A percentile compares a stretch with the other conserved stretches of the same genome.
phyloP scores from a whole-genome alignment of 1,284 basidiomycete species.

The Trichosporon faecale region DNA sequence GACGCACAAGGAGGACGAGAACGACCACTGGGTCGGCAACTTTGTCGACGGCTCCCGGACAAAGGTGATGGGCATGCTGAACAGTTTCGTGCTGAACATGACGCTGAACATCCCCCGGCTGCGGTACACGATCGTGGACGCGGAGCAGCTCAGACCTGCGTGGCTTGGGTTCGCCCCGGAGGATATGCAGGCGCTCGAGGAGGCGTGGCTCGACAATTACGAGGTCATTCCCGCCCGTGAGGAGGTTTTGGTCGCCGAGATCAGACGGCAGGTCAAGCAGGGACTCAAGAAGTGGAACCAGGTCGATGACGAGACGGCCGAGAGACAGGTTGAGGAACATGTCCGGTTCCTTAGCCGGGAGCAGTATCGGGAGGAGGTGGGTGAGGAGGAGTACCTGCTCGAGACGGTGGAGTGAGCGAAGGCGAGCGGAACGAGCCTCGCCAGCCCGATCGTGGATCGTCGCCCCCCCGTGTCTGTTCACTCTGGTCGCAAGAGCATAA shows the following conservation, averaged over 20 bases:
- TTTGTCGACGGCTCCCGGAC: neutral
- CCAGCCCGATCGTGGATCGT: neutral
- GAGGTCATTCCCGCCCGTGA: neutral
- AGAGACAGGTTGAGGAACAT: neutral
- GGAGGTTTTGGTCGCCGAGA: neutral
- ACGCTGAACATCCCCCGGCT: constrained; percentile 10
- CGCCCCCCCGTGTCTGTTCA: too few relatives aligned
- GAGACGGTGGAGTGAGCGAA: neutral
- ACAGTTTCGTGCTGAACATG: constrained; percentile 17
- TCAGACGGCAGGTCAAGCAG: neutral
- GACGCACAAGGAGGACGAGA: constrained; percentile 22
- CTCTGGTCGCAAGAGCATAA: too few relatives aligned
- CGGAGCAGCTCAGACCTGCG: constrained; percentile 16
- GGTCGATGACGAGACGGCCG: constrained; percentile 5
- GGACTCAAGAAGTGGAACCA: constrained; percentile 5
- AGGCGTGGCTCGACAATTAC: neutral
- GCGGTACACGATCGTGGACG: constrained; percentile 19
- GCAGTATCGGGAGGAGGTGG: constrained; percentile 3
- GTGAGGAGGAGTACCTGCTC: constrained; percentile 7
- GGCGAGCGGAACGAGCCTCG: neutral
- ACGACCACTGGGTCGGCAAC: constrained; percentile 16
- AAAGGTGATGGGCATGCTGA: constrained; percentile 20
- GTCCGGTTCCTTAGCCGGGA: neutral
- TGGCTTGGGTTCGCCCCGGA: constrained; percentile 15
- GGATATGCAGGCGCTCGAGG: neutral